These are phyloP conservation scores for Lithohypha guttulata DNA, from an alignment of 2,329 filamentous ascomycete species.

Conservation along the genomic window DNA sequence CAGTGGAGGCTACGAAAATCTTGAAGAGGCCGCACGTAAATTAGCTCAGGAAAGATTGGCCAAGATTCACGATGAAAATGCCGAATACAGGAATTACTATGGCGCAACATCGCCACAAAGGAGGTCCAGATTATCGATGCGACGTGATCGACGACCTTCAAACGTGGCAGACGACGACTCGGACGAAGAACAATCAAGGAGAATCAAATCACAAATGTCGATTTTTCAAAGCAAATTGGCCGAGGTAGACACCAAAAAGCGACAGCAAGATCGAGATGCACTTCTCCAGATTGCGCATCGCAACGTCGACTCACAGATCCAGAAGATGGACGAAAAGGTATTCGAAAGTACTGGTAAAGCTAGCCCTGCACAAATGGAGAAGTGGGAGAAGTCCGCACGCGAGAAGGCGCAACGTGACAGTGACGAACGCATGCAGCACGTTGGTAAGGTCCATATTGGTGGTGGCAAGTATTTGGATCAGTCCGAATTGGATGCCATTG, in stretches of 20 bases:
- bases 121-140: conserved; percentile 41
- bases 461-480: conserved; percentile 71
- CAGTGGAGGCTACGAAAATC: conserved; percentile 32
- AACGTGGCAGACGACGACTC: conserved; percentile 49
- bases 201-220: conserved; percentile 70
- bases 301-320: conserved; percentile 70
- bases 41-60: conserved; percentile 73
- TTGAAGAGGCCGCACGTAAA: conserved; percentile 80
- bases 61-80: conserved; percentile 63
- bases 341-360: conserved; percentile 23
- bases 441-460: conserved; percentile 58
- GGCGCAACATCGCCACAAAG: conserved; percentile 45
- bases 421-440: conserved; percentile 47
- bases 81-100: conserved; percentile 67
- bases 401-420: conserved; percentile 57
- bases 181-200: conserved; percentile 58
- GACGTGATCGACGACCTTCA: conserved; percentile 52
- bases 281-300: conserved; percentile 70
- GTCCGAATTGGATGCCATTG: conserved; percentile 68
- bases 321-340: conserved; percentile 60
- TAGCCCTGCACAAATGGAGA: conserved; percentile 52
- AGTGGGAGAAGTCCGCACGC: conserved; percentile 71
- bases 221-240: conserved; percentile 58
- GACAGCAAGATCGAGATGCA: conserved; percentile 61
- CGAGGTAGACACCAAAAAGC: conserved; percentile 62